Percentiles rank a stretch among this genome's conserved stretches.
Evolutionary conservation across 495 filamentous ascomycete genomes (phyloP).

Genomic region (Oidiodendron maius): DNA sequence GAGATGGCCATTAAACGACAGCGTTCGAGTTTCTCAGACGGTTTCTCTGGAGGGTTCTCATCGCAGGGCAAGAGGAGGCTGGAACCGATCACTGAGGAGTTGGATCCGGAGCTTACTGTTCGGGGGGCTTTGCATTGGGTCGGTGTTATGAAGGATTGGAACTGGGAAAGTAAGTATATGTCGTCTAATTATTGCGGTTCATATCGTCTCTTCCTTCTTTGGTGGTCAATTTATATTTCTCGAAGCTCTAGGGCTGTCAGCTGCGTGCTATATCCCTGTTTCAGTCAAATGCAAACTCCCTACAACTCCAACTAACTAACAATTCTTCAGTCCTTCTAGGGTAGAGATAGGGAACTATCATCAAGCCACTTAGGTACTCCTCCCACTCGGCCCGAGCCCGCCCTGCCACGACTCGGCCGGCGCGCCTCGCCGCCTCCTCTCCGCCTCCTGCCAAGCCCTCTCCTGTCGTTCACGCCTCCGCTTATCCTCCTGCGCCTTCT

Average conservation of each 20-base stretch:
- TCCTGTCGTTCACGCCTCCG: constrained; percentile 2
- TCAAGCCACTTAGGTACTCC: constrained; percentile 3
- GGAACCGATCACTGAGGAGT: constrained; percentile 32
- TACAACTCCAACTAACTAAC: constrained; percentile 2
- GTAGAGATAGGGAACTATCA: neutral
- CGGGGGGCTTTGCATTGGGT: constrained; percentile 68
- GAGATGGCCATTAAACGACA: constrained; percentile 8
- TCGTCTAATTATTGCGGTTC: constrained; percentile 1
- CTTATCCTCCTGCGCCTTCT: constrained; percentile 1
- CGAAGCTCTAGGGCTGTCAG: too few species aligned
- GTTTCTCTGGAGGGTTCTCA: neutral
- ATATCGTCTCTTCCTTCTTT: neutral
- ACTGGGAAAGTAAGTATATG: constrained; percentile 77
- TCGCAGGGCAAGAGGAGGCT: constrained; percentile 11
- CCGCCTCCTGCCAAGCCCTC: neutral
- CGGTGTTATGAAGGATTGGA: constrained; percentile 73
- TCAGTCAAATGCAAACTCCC: neutral
- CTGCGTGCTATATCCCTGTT: neutral
- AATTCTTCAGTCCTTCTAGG: constrained; percentile 6
- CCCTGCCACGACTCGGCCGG: constrained; percentile 15
- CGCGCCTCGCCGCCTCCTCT: neutral
- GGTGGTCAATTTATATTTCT: constrained; percentile 5
- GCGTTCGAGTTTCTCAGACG: constrained; percentile 7
- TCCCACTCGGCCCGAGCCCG: constrained; percentile 15
- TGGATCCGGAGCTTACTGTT: constrained; percentile 61